Base-by-base conservation (phyloP, 768 basidiomycete species). In the Serendipita sp. region DNA sequence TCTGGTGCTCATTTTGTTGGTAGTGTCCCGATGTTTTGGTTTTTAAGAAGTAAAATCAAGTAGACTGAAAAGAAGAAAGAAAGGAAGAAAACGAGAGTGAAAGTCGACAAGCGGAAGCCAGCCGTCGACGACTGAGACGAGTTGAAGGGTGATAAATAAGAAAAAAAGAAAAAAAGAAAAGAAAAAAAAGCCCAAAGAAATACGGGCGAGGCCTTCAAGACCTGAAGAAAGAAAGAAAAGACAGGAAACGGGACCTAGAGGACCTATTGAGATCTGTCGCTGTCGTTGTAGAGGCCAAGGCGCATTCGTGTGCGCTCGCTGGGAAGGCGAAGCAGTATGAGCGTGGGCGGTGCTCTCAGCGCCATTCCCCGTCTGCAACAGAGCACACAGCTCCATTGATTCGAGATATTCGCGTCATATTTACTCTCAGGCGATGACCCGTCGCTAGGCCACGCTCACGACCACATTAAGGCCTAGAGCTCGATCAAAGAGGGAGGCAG, bases 191-290 rank as follows among this genome's bases (percentile, higher is more conserved):
- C 53, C 17, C 22, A 22, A 58, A 58, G 28, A 28, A n/a, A n/a
- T n/a, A n/a, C n/a, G 14, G 53, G 22, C 4, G 20, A 20, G 53
- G 31, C 24, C 53, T 26, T 58, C 53, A 33, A 58, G 53, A 31
- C 31, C 53, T 22, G 9, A 58, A 58, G 30, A 58, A 33, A 58
- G 53, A 28, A 58, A 58, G n/a, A 58, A 58, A 11, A 58, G 31
- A 28, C 17, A 28, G 11, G 13, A 28, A 33, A 58, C 17, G 9
- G 30, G 45, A 7, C 20, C 45, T 58, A 24, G 24, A 22, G 30
- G 24, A 17, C 9, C 9, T 5, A 17, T 48, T 28, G n/a, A 9
- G 45, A 20, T n/a, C 26, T 24, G 20, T 11, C 11, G 22, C 53
- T 58, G 53, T 24, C 3, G 45, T 48, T 28, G 53, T 31, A 33